Evolutionary conservation across 1,284 basidiomycete species (phyloP).

Genomic region (Phellopilus nigrolimitatus): DNA sequence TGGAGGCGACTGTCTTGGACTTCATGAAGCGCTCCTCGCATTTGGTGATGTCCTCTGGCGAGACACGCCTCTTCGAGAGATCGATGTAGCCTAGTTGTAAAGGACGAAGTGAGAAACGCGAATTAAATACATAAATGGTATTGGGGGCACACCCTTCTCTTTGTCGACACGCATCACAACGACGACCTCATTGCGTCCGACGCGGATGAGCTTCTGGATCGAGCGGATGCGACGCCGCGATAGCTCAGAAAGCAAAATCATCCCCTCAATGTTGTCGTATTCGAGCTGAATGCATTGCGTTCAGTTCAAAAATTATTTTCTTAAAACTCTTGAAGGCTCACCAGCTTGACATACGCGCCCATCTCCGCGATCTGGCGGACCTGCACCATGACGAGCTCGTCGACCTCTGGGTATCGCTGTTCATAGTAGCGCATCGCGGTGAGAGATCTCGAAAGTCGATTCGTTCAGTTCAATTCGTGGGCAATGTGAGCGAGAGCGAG

Average conservation of each 20-base stretch:
- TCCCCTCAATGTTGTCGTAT: slow-evolving; percentile 99
- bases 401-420: slow-evolving; percentile 81
- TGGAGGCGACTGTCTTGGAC: slow-evolving; percentile 91
- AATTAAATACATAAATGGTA: slow-evolving; percentile 5
- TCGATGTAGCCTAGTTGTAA: slow-evolving; percentile 85
- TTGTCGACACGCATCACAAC: slow-evolving; percentile 98
- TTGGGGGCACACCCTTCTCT: slow-evolving; percentile 81
- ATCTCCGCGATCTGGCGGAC: slow-evolving; percentile 99
- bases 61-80: slow-evolving; percentile 98
- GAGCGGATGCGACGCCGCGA: slow-evolving; percentile 95
- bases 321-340: slow-evolving; percentile 40
- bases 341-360: slow-evolving; percentile 99
- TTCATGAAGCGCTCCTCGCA: slow-evolving; percentile 99
- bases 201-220: slow-evolving; percentile 97
- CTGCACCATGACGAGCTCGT: slow-evolving; percentile 99
- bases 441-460: no score
- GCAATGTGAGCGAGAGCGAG: no score
- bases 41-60: slow-evolving; percentile 96
- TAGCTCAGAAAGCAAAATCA: slow-evolving; percentile 97
- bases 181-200: slow-evolving; percentile 97
- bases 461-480: no score
- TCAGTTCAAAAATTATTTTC: background rate
- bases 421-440: slow-evolving; percentile 73
- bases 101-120: background rate
- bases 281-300: slow-evolving; percentile 62